phyloP scores from a whole-genome alignment of 352 stramenopile species.

The Globisporangium emineosum region DNA sequence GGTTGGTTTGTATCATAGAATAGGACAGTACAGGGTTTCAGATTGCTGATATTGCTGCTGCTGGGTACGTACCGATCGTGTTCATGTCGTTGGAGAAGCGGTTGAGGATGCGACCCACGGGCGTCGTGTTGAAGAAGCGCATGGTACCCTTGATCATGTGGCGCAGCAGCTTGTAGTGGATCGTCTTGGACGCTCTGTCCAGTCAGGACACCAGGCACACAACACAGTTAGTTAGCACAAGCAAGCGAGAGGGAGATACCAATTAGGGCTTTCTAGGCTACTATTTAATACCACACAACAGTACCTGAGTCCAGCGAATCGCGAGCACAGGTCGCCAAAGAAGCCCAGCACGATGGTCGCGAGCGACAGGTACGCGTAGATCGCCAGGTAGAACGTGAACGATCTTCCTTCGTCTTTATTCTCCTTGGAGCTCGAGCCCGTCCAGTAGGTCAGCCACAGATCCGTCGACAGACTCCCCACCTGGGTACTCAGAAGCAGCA shows the following conservation, averaged over 20 bases:
- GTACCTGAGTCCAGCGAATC: constrained; percentile 54
- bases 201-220: background rate
- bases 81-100: constrained; percentile 75
- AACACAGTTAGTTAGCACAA: no score
- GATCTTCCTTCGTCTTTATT: constrained; percentile 1
- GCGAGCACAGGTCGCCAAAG: constrained; percentile 39
- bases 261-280: background rate
- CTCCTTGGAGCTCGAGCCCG: constrained; percentile 16
- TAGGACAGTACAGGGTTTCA: no score
- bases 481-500: constrained; percentile 42
- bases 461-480: constrained; percentile 53
- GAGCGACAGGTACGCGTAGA: constrained; percentile 59
- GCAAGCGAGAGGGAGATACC: background rate
- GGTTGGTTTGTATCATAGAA: no score
- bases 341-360: constrained; percentile 51
- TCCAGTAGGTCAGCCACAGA: constrained; percentile 70
- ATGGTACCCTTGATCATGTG: constrained; percentile 73
- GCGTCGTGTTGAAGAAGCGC: constrained; percentile 85
- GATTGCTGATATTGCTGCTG: no score
- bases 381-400: constrained; percentile 43
- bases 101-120: constrained; percentile 74
- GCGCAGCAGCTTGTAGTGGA: constrained; percentile 62
- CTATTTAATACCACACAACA: background rate
- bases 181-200: constrained; percentile 49
- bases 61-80: constrained; percentile 41